Evolutionary conservation across 306 rosid species (phyloP).

Genomic region (Macrotyloma uniflorum): DNA sequence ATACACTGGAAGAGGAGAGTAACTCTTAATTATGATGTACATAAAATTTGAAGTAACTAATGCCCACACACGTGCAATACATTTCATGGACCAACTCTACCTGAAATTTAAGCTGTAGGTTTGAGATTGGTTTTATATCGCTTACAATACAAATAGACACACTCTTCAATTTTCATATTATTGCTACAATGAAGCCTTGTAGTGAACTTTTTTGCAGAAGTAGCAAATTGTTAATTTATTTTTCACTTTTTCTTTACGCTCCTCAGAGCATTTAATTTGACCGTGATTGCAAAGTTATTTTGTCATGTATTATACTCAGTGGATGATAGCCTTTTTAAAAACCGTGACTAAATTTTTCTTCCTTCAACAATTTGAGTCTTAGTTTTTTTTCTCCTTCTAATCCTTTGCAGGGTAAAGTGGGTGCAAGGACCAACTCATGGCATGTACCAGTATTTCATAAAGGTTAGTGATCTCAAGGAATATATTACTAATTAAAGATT

Average conservation of each 20-base stretch:
- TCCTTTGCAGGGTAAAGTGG: conserved; percentile 75
- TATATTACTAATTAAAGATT: conserved; percentile 23
- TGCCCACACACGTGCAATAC: neutral
- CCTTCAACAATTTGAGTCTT: conserved; percentile 22
- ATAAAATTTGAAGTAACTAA: conserved; percentile 5
- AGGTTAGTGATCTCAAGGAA: conserved; percentile 58
- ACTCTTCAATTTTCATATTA: neutral
- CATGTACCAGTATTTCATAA: conserved; percentile 81
- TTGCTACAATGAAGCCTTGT: conserved; percentile 5
- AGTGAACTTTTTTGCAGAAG: neutral
- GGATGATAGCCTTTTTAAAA: conserved; percentile 1
- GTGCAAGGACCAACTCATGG: conserved; percentile 64
- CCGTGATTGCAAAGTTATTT: conserved; percentile 2
- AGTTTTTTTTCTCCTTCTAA: conserved; percentile 21
- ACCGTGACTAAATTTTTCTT: neutral
- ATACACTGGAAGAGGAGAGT: neutral
- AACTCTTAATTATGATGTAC: neutral
- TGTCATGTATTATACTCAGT: conserved; percentile 6
- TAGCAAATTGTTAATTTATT: neutral
- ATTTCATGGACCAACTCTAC: neutral
- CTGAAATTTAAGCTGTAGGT: neutral
- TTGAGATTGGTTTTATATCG: neutral
- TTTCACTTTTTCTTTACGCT: conserved; percentile 8
- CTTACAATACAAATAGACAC: neutral
- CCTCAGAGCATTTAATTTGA: neutral